Conservation (phyloP, 805 yeast genomes). For the Wickerhamomyces sydowiorum region DNA sequence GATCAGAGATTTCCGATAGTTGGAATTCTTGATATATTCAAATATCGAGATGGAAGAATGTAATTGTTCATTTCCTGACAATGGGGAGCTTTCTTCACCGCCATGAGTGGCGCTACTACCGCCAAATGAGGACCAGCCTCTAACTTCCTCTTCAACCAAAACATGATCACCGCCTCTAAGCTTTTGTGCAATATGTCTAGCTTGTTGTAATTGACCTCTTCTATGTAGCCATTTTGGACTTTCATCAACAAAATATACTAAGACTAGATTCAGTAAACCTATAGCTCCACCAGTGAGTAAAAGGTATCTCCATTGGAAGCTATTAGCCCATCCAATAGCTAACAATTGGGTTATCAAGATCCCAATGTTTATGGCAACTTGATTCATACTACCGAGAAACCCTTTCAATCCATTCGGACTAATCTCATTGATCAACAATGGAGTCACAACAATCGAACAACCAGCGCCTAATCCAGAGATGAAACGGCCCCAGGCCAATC, state of each 20-base stretch:
- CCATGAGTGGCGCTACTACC: conserved; percentile 8
- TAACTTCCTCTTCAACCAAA: conserved; percentile 15
- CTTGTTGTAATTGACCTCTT: conserved; percentile 40
- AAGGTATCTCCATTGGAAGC: conserved; percentile 66
- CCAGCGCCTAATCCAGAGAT: conserved; percentile 87
- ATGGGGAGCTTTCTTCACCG: conserved; percentile 7
- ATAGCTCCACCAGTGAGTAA: conserved; percentile 55
- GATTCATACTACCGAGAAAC: conserved; percentile 82
- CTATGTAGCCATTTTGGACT: conserved; percentile 78
- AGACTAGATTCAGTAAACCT: conserved; percentile 42
- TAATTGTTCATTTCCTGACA: conserved; percentile 3
- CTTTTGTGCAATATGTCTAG: conserved; percentile 28
- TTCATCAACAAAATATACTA: conserved; percentile 49
- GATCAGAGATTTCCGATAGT: conserved; percentile 50
- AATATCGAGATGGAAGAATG: conserved; percentile 20
- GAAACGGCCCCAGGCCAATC: conserved; percentile 62
- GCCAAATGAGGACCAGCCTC: conserved; percentile 1
- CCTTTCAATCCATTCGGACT: conserved; percentile 70
- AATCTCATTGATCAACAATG: conserved; percentile 75
- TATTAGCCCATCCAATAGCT: conserved; percentile 64
- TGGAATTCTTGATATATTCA: conserved; percentile 44
- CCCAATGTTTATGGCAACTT: conserved; percentile 80
- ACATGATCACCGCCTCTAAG: conserved; percentile 28
- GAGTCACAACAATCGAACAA: conserved; percentile 76
- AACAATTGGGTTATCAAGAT: conserved; percentile 73